A percentile compares a stretch with the other conserved stretches of the same genome.
Evolutionary conservation across 108 stramenopile species (phyloP).

Genomic region (Craspedostauros australis): DNA sequence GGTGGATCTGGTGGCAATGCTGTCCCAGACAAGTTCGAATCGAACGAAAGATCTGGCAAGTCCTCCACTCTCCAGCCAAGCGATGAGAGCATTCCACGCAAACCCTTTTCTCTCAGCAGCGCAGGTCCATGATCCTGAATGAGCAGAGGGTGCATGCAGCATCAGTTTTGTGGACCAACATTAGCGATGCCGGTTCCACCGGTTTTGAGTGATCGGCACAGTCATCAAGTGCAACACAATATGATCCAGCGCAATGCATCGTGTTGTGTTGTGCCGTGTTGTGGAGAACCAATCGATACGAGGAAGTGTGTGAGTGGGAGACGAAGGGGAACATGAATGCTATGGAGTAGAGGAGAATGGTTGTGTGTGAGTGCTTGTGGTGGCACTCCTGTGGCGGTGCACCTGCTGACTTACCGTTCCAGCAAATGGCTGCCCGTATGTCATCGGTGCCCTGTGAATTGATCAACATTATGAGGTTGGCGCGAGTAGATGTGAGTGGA

Average conservation of each 20-base stretch:
- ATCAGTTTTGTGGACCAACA: too few species aligned
- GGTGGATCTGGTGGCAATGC: constrained; percentile 10
- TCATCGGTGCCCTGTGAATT: constrained; percentile 71
- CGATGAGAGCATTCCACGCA: constrained; percentile 52
- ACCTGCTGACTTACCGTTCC: constrained; percentile 54
- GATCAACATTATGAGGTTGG: too few species aligned
- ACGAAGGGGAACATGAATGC: too few species aligned
- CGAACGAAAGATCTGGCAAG: constrained; percentile 67
- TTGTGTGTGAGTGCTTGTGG: not conserved
- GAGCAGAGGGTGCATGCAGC: not conserved
- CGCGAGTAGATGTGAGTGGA: not conserved
- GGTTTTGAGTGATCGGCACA: too few species aligned
- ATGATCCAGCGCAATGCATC: too few species aligned
- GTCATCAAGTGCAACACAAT: too few species aligned
- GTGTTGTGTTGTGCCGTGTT: too few species aligned
- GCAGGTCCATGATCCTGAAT: constrained; percentile 63
- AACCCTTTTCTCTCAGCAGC: constrained; percentile 61
- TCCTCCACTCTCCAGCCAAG: constrained; percentile 87
- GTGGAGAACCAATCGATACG: too few species aligned
- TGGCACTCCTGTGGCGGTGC: not conserved
- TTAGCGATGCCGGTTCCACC: too few species aligned
- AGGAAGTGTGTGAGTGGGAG: too few species aligned
- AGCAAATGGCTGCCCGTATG: constrained; percentile 85
- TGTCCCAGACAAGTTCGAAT: not conserved
- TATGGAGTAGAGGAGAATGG: not conserved